Evolutionary conservation across 2,329 filamentous ascomycete species (phyloP), one percentile per base, ranked within the genome.

Genomic region (Fusarium austroafricanum): DNA sequence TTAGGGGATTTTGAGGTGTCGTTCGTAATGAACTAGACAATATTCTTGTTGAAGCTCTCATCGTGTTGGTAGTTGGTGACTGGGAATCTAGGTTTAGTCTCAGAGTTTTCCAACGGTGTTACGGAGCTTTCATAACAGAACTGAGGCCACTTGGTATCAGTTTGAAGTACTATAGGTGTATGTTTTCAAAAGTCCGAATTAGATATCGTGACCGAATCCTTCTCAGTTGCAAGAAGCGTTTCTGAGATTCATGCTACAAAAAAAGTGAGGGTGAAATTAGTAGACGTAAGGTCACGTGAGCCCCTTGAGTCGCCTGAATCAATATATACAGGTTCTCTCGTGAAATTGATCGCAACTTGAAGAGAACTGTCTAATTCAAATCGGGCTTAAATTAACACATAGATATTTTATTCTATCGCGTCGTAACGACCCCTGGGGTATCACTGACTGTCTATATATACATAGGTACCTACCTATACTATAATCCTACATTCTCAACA

Each of bases 401-500:
- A n/a, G 33, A 17, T 18, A 40, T 9, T n/a, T 15, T 17, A 15
- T 17, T 28, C 21, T 53, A 56, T 43, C 8, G 10, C 28, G n/a
- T 40, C 20, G 18, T 43, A 29, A 31, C 17, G 23, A 47, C 43
- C 23, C 23, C 18, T 37, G 18, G 70, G 65, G 57, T 72, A 70
- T 72, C 26, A 26, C 33, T 23, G 10, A 31, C 35, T 15, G 26
- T 62, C 31, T 56, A 33, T 47, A n/a, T 21, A 29, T 50, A 39
- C 20, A 44, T 6, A 35, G 5, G 35, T 7, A n/a, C n/a, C n/a
- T n/a, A 6, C 21, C 21, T 21, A 31, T 18, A n/a, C 52, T 26
- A 26, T 26, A 8, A 9, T 20, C 45, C 78, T 61, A 79, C 29
- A 86, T 65, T 64, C 84, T 79, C 56, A 88, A 38, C 38, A 89